phyloP scores from a whole-genome alignment of 345 rosid genomes.

The Moricandia arvensis region DNA sequence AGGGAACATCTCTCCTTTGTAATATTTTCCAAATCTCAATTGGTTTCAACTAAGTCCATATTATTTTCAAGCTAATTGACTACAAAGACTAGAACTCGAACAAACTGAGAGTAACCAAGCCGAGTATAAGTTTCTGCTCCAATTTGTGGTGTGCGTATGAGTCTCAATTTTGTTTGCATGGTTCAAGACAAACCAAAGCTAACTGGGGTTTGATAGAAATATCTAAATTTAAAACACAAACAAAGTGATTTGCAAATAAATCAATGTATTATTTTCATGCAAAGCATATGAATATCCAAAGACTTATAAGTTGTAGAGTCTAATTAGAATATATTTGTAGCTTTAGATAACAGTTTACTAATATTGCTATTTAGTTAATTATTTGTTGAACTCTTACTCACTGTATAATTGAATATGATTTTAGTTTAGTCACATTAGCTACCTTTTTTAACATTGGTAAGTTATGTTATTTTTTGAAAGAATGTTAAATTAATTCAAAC shows the following conservation, averaged over 20 bases:
- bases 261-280: not conserved
- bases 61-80: not conserved
- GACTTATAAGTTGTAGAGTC: not conserved
- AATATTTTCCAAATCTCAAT: not conserved
- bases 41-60: not conserved
- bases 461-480: too few relatives aligned
- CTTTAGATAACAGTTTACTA: not conserved
- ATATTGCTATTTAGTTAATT: not conserved
- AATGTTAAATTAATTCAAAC: too few relatives aligned
- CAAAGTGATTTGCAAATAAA: not conserved
- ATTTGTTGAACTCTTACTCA: not conserved
- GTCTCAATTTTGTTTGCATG: conserved; percentile 1
- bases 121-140: not conserved
- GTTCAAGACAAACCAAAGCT: conserved; percentile 3
- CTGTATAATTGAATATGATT: not conserved
- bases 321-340: not conserved
- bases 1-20: conserved; percentile 37
- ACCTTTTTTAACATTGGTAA: not conserved
- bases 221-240: not conserved
- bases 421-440: not conserved
- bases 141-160: not conserved
- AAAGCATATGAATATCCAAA: not conserved
- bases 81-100: not conserved
- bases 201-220: not conserved
- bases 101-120: not conserved